phyloP scores from a whole-genome alignment of 1,284 basidiomycete genomes.

The Moniliella sp. region DNA sequence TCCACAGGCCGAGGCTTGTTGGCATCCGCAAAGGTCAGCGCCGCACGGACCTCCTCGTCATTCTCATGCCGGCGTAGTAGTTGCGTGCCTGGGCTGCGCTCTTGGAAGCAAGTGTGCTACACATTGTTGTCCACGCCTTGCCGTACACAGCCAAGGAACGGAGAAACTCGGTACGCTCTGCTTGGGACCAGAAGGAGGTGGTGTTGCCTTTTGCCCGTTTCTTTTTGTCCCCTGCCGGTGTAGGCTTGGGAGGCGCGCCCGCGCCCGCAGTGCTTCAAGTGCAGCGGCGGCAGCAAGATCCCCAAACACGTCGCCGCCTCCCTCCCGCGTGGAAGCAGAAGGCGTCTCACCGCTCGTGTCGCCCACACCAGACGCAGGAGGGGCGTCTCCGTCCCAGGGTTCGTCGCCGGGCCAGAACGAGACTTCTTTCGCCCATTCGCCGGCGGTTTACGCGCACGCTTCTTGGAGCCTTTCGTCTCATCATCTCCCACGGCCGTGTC shows the following conservation, averaged over 20 bases:
- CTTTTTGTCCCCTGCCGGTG: slow-evolving; percentile 5
- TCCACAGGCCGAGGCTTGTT: no score
- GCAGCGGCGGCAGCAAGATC: background rate
- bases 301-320: no score
- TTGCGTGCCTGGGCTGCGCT: slow-evolving; percentile 54
- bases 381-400: background rate
- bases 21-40: no score
- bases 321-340: no score
- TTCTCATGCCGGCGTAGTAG: slow-evolving; percentile 39
- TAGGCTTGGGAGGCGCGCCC: slow-evolving; percentile 1
- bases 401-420: no score
- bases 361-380: background rate
- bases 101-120: slow-evolving; percentile 54
- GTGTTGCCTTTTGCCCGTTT: slow-evolving; percentile 16
- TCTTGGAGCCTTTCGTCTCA: no score
- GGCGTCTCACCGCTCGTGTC: slow-evolving; percentile 21
- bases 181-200: slow-evolving; percentile 40
- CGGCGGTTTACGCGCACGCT: no score
- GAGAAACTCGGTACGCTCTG: slow-evolving; percentile 43
- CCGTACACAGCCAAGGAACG: slow-evolving; percentile 48
- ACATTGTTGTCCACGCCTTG: slow-evolving; percentile 53
- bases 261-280: background rate
- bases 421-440: no score
- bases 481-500: no score
- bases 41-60: no score